phyloP scores from a whole-genome alignment of 1,284 basidiomycete genomes.

The Ganoderma resinaceum region DNA sequence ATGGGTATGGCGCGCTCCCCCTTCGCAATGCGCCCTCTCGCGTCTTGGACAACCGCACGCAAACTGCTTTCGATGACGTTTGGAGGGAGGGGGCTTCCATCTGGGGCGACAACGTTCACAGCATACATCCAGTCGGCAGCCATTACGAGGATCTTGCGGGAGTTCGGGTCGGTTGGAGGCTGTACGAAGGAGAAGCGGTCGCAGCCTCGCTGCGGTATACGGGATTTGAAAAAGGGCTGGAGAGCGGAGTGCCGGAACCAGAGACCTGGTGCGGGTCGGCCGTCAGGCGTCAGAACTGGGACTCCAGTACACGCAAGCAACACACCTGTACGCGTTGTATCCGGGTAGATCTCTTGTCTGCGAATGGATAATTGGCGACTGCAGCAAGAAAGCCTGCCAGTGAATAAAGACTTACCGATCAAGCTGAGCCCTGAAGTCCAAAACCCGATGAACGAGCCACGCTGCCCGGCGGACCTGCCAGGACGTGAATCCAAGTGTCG shows the following conservation, averaged over 20 bases:
- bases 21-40: slow-evolving; percentile 53
- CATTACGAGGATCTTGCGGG: slow-evolving; percentile 75
- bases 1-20: slow-evolving; percentile 70
- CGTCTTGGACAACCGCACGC: slow-evolving; percentile 75
- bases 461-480: slow-evolving; percentile 91
- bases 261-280: slow-evolving; percentile 49
- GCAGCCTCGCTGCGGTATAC: slow-evolving; percentile 71
- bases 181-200: slow-evolving; percentile 67
- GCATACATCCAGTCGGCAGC: slow-evolving; percentile 86
- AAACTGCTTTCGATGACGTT: slow-evolving; percentile 75
- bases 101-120: slow-evolving; percentile 68
- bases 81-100: slow-evolving; percentile 43
- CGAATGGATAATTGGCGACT: not conserved
- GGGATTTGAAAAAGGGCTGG: slow-evolving; percentile 80
- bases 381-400: not conserved
- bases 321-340: slow-evolving; percentile 63
- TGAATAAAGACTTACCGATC: slow-evolving; percentile 54
- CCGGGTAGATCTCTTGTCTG: slow-evolving; percentile 63
- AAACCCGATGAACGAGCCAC: slow-evolving; percentile 80
- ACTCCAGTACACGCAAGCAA: slow-evolving; percentile 10
- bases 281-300: not conserved
- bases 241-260: slow-evolving; percentile 68
- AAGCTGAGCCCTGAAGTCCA: slow-evolving; percentile 82
- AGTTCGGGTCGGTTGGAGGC: slow-evolving; percentile 48
- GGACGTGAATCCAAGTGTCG: slow-evolving; percentile 62